These are phyloP conservation scores for Camelina hispida DNA, from an alignment of 345 rosid genomes.

Conservation along the genomic window DNA sequence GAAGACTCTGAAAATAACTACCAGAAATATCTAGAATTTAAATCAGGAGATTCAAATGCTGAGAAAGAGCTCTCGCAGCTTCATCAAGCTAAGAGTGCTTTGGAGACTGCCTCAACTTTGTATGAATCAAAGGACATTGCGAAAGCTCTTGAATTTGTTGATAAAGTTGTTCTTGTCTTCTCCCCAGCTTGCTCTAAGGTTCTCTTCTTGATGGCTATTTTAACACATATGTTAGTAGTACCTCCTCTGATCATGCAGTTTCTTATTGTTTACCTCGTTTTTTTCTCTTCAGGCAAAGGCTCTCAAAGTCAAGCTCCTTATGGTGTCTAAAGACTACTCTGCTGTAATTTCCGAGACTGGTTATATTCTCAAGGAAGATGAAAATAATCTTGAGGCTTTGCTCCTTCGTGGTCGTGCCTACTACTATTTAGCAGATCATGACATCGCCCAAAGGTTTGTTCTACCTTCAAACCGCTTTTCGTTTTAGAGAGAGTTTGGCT, in stretches of 20 bases:
- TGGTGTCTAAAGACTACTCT: conserved; percentile 81
- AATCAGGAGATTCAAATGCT: conserved; percentile 69
- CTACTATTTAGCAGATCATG: conserved; percentile 98
- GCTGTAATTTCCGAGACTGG: conserved; percentile 85
- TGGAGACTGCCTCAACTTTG: conserved; percentile 68
- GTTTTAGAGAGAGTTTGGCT: background rate
- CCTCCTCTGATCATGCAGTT: conserved; percentile 6
- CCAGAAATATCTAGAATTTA: conserved; percentile 66
- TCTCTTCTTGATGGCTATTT: conserved; percentile 12
- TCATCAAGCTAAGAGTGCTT: conserved; percentile 83
- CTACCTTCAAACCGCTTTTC: conserved; percentile 4
- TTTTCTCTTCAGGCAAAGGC: conserved; percentile 70
- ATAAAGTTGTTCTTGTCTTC: conserved; percentile 92
- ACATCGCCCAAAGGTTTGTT: conserved; percentile 85
- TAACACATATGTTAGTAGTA: too few relatives aligned
- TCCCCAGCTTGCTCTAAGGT: conserved; percentile 95
- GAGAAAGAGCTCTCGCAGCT: conserved; percentile 96
- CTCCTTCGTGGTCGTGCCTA: conserved; percentile 98
- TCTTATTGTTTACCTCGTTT: background rate
- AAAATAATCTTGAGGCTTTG: conserved; percentile 82
- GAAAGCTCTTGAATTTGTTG: conserved; percentile 81
- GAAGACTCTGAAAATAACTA: conserved; percentile 84
- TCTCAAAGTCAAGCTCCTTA: conserved; percentile 72
- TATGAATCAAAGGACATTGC: conserved; percentile 70
- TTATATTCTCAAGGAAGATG: conserved; percentile 85